phyloP scores from a whole-genome alignment of 1,284 basidiomycete genomes.

The Cryptococcus depauperatus region DNA sequence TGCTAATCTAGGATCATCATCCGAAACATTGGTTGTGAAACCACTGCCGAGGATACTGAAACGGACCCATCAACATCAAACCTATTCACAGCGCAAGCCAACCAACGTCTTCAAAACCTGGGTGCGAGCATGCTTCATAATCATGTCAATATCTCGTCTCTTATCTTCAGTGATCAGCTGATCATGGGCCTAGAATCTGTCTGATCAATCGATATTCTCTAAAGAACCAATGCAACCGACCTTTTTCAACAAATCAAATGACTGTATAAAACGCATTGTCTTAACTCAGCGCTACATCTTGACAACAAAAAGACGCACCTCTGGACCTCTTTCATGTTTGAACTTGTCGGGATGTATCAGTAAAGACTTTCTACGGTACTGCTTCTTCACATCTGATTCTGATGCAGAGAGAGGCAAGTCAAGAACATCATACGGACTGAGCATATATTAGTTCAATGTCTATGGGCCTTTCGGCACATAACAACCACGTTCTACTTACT shows the following conservation, averaged over 20 bases:
- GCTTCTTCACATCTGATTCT: conserved; percentile 50
- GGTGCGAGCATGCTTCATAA: conserved; percentile 41
- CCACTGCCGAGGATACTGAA: conserved; percentile 30
- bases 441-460: not conserved
- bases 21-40: conserved; percentile 40
- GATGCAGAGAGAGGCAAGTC: conserved; percentile 48
- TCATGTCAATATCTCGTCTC: conserved; percentile 42
- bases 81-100: too few species aligned
- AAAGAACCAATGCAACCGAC: conserved; percentile 22
- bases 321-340: conserved; percentile 49
- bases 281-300: not conserved
- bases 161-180: conserved; percentile 33
- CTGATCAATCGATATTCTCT: conserved; percentile 12
- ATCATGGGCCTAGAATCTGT: conserved; percentile 41
- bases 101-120: conserved; percentile 41
- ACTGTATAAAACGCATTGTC: conserved; percentile 30
- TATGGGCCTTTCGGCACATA: too few species aligned
- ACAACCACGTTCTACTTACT: conserved; percentile 42
- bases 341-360: conserved; percentile 55
- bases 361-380: conserved; percentile 51
- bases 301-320: conserved; percentile 32
- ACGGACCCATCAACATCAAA: not conserved
- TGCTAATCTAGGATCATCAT: conserved; percentile 43
- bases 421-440: conserved; percentile 51
- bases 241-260: conserved; percentile 54